phyloP scores from a whole-genome alignment of 805 yeast species.

The Wickerhamiella qilinensis region DNA sequence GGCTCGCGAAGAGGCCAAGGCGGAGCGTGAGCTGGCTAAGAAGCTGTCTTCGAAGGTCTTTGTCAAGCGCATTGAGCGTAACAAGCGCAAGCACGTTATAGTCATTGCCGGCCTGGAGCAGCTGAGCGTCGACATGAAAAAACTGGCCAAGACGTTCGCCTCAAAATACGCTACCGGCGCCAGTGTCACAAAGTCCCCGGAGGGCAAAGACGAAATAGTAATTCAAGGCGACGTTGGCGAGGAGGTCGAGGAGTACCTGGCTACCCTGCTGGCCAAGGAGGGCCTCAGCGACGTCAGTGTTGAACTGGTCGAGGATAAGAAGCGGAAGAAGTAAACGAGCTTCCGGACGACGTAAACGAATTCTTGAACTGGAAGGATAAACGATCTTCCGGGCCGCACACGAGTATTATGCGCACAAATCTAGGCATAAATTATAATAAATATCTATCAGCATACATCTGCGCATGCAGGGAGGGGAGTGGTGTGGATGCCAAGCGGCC shows the following conservation, averaged over 20 bases:
- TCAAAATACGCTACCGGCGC: constrained; percentile 95
- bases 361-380: not conserved
- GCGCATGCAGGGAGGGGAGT: no score
- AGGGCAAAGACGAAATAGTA: constrained; percentile 79
- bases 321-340: constrained; percentile 42
- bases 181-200: constrained; percentile 74
- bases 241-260: constrained; percentile 67
- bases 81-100: constrained; percentile 74
- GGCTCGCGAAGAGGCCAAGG: constrained; percentile 49
- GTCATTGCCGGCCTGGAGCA: constrained; percentile 81
- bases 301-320: constrained; percentile 74
- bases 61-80: constrained; percentile 77
- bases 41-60: constrained; percentile 65
- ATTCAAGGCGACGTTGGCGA: constrained; percentile 94
- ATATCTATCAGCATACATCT: no score
- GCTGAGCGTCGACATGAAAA: constrained; percentile 76
- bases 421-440: no score
- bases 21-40: constrained; percentile 68
- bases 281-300: constrained; percentile 75
- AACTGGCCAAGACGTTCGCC: constrained; percentile 80
- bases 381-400: no score
- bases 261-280: constrained; percentile 55
- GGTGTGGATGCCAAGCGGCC: no score
- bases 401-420: no score
- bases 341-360: no score